A percentile compares a stretch with the other conserved stretches of the same genome.
These are phyloP conservation scores for Oehlia diaphana DNA, from an alignment of 192 early-diverging fungal species.

Conservation along the genomic window DNA sequence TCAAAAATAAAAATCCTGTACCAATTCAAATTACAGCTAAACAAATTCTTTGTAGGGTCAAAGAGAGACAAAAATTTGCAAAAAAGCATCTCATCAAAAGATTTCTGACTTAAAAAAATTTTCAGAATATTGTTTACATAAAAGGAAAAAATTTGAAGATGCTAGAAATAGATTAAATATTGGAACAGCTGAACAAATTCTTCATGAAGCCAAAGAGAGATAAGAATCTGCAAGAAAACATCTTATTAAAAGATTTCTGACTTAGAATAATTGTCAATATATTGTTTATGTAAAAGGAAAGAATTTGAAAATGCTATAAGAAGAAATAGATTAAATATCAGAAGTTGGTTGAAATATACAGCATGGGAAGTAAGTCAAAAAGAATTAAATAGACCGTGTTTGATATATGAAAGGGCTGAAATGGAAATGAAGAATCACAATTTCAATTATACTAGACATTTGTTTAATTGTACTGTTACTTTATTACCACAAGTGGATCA, in stretches of 20 bases:
- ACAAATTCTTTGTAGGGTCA: too few relatives aligned
- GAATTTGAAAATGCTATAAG: constrained; percentile 92
- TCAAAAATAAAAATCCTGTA: too few relatives aligned
- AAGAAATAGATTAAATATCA: constrained; percentile 81
- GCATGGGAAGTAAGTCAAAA: constrained; percentile 91
- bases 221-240: constrained; percentile 62
- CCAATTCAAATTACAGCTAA: too few relatives aligned
- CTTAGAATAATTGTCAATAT: constrained; percentile 89
- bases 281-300: constrained; percentile 85
- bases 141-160: too few relatives aligned
- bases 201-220: constrained; percentile 90
- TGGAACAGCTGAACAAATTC: constrained; percentile 99
- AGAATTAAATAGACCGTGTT: constrained; percentile 80
- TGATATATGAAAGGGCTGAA: constrained; percentile 92
- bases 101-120: too few relatives aligned
- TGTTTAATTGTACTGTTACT: constrained; percentile 89
- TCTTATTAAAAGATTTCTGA: constrained; percentile 90
- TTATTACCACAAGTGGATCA: constrained; percentile 81
- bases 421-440: constrained; percentile 99
- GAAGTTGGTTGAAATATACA: constrained; percentile 95
- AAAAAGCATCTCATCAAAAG: too few relatives aligned
- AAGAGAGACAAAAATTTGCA: too few relatives aligned
- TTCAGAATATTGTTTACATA: too few relatives aligned
- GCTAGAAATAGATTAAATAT: too few relatives aligned
- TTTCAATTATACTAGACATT: constrained; percentile 88